Conservation (phyloP, 2,329 filamentous ascomycete genomes). For the Aspergillus sp. region DNA sequence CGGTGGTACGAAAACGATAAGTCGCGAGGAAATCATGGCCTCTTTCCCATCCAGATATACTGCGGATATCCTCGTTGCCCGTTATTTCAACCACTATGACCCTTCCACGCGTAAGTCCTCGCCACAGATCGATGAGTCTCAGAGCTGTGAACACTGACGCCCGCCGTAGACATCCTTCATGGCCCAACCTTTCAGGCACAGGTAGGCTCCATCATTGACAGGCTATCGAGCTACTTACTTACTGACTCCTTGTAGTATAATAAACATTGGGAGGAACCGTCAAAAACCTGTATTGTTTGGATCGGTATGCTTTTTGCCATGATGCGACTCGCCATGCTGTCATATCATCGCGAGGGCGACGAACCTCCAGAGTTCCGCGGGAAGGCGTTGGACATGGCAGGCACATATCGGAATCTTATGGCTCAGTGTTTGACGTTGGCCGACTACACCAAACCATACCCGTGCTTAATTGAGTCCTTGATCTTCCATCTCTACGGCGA, state of each 20-base stretch:
- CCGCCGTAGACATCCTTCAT: constrained; percentile 65
- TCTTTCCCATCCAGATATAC: constrained; percentile 77
- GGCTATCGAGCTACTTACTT: background rate
- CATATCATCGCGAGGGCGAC: constrained; percentile 60
- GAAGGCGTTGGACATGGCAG: constrained; percentile 50
- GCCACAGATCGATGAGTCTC: background rate
- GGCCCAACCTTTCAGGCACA: constrained; percentile 81
- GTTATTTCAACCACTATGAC: constrained; percentile 85
- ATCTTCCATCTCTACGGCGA: constrained; percentile 63
- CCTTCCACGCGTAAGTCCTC: constrained; percentile 56
- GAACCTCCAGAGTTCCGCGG: constrained; percentile 63
- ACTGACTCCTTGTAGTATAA: constrained; percentile 51
- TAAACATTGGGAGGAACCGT: constrained; percentile 60
- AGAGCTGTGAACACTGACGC: constrained; percentile 5
- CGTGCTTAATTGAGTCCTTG: constrained; percentile 60
- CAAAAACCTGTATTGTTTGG: constrained; percentile 59
- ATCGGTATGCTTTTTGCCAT: constrained; percentile 63
- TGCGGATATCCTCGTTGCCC: constrained; percentile 79
- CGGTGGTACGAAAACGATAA: constrained; percentile 66
- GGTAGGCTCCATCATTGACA: constrained; percentile 36
- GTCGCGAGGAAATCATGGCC: constrained; percentile 73
- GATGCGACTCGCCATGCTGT: constrained; percentile 64
- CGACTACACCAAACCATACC: constrained; percentile 63
- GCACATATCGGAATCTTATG: constrained; percentile 52
- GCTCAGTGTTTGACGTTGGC: constrained; percentile 63